These are phyloP conservation scores for Fagus sylvatica DNA, from an alignment of 306 rosid species.

Conservation along the genomic window DNA sequence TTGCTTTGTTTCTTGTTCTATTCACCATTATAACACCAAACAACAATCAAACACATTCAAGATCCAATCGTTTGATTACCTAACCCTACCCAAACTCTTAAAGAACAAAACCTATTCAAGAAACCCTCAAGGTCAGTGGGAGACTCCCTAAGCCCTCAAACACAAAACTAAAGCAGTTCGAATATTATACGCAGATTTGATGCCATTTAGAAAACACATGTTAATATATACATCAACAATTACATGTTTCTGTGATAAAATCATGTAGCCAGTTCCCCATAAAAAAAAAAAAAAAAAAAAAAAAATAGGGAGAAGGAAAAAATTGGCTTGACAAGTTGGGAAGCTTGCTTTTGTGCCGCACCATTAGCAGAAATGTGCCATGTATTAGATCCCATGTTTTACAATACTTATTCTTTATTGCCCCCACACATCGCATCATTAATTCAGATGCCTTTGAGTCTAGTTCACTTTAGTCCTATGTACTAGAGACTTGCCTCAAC, in stretches of 20 bases:
- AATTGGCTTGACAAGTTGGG: neutral
- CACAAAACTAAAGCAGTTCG: slow-evolving; percentile 13
- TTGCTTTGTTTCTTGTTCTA: too few species aligned
- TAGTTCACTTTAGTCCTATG: neutral
- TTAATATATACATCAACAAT: neutral
- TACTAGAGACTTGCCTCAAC: neutral
- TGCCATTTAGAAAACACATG: neutral
- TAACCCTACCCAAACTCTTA: too few species aligned
- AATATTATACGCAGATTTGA: slow-evolving; percentile 3
- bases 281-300: too few species aligned
- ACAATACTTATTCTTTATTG: neutral
- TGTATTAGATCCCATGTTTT: neutral
- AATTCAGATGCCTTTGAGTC: neutral
- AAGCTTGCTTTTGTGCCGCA: neutral
- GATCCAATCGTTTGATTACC: too few species aligned
- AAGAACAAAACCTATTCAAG: too few species aligned
- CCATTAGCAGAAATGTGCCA: neutral
- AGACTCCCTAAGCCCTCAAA: neutral
- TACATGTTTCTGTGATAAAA: neutral
- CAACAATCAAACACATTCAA: too few species aligned
- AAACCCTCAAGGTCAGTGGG: neutral
- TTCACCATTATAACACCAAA: too few species aligned
- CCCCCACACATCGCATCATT: neutral
- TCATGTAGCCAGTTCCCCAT: too few species aligned
- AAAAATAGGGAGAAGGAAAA: neutral